Conservation (phyloP, 1,284 basidiomycete species). For the Flammula alnicola region DNA sequence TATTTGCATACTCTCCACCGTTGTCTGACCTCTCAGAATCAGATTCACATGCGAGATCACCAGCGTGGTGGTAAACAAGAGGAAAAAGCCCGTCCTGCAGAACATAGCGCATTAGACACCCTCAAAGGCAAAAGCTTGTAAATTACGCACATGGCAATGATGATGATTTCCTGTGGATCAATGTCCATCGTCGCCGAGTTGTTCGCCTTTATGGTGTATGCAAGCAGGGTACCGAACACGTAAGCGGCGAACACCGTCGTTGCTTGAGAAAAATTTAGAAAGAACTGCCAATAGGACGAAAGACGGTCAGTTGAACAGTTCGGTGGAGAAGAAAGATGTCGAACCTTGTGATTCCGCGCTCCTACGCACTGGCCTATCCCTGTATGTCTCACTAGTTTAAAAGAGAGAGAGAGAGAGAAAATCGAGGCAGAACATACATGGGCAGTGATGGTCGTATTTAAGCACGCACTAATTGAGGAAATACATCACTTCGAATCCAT, state of each 20-base stretch:
- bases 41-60: conserved; percentile 63
- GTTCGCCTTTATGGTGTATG: conserved; percentile 43
- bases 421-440: conserved; percentile 50
- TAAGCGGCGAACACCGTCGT: conserved; percentile 60
- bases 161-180: conserved; percentile 65
- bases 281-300: conserved; percentile 69
- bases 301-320: conserved; percentile 3
- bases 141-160: conserved; percentile 60
- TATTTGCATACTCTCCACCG: conserved; percentile 74
- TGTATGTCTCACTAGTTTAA: conserved; percentile 27
- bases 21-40: conserved; percentile 72
- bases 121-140: neutral
- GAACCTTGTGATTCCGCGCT: conserved; percentile 76
- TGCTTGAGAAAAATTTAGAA: conserved; percentile 73
- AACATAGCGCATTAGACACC: neutral
- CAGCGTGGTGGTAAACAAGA: conserved; percentile 69
- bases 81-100: conserved; percentile 64
- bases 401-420: neutral
- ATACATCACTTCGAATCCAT: conserved; percentile 7
- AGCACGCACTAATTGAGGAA: conserved; percentile 60
- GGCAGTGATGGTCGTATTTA: conserved; percentile 81
- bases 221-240: conserved; percentile 60
- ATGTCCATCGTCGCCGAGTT: conserved; percentile 19
- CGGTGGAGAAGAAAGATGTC: neutral
- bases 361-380: conserved; percentile 88